Evolutionary conservation across 345 rosid species (phyloP).

Genomic region (Rubroshorea leprosula): DNA sequence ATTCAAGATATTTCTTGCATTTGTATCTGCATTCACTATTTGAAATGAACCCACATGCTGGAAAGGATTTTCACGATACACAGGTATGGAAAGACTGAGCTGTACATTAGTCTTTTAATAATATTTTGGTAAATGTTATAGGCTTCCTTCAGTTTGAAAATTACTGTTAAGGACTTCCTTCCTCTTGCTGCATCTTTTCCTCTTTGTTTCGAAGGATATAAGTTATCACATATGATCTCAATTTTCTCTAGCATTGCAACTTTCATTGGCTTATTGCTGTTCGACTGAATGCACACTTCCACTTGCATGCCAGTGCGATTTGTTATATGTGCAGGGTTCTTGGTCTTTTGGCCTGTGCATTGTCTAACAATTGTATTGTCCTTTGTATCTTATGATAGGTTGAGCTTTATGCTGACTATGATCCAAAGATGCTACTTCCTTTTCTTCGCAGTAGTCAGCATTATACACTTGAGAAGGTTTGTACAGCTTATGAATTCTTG

Average conservation of each 20-base stretch:
- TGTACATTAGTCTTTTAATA: not conserved
- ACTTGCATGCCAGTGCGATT: not conserved
- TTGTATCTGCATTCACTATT: conserved; percentile 76
- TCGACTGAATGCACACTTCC: not conserved
- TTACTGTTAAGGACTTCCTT: too few relatives aligned
- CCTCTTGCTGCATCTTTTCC: too few relatives aligned
- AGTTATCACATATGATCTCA: too few relatives aligned
- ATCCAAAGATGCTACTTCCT: conserved; percentile 87
- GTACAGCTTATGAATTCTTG: conserved; percentile 19
- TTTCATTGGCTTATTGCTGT: too few relatives aligned
- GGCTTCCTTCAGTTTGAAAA: too few relatives aligned
- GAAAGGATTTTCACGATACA: conserved; percentile 93
- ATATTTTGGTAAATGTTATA: conserved; percentile 3
- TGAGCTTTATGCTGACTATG: conserved; percentile 88
- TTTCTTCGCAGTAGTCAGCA: conserved; percentile 98
- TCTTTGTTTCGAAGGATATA: too few relatives aligned
- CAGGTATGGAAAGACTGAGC: conserved; percentile 52
- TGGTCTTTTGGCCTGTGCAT: not conserved
- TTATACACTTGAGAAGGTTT: conserved; percentile 93
- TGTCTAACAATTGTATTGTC: conserved; percentile 17
- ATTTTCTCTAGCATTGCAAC: too few relatives aligned
- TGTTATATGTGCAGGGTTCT: not conserved
- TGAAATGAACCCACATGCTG: conserved; percentile 71
- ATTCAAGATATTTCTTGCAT: conserved; percentile 83
- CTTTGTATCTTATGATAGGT: conserved; percentile 49